A percentile compares a stretch with the other conserved stretches of the same genome.
phyloP scores from a whole-genome alignment of 2,329 filamentous ascomycete genomes.

The Lasiodiplodia theobromae region DNA sequence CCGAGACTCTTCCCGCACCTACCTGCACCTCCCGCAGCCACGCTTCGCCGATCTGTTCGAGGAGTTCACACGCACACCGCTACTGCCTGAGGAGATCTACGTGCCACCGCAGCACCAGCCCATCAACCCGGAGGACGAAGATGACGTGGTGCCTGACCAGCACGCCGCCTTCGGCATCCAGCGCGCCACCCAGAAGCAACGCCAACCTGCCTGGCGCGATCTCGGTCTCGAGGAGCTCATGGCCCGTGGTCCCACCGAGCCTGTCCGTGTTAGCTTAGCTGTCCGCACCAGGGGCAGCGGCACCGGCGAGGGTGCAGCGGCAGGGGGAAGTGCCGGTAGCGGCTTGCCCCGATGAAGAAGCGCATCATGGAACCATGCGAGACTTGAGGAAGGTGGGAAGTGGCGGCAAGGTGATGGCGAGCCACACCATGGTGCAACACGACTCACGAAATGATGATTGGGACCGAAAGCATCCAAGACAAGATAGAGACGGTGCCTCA shows the following conservation, averaged over 20 bases:
- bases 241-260: constrained; percentile 63
- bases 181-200: constrained; percentile 74
- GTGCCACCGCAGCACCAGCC: constrained; percentile 82
- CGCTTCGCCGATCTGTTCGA: constrained; percentile 82
- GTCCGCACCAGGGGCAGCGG: constrained; percentile 23
- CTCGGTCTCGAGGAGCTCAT: constrained; percentile 76
- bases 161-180: constrained; percentile 88
- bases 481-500: not conserved
- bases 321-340: constrained; percentile 14
- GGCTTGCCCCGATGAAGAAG: constrained; percentile 29
- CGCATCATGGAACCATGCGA: not conserved
- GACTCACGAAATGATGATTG: not conserved
- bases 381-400: not conserved
- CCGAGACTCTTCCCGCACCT: constrained; percentile 78
- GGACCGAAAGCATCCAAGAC: not conserved
- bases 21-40: constrained; percentile 75
- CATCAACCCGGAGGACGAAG: constrained; percentile 86
- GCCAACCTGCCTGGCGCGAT: constrained; percentile 80
- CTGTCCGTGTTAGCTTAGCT: constrained; percentile 24
- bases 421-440: not conserved
- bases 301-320: constrained; percentile 11
- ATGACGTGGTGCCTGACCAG: constrained; percentile 87
- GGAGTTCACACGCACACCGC: constrained; percentile 53
- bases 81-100: constrained; percentile 73
- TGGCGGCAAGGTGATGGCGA: not conserved